Evolutionary conservation across 768 basidiomycete genomes (phyloP).

Genomic region (Russula emetica): DNA sequence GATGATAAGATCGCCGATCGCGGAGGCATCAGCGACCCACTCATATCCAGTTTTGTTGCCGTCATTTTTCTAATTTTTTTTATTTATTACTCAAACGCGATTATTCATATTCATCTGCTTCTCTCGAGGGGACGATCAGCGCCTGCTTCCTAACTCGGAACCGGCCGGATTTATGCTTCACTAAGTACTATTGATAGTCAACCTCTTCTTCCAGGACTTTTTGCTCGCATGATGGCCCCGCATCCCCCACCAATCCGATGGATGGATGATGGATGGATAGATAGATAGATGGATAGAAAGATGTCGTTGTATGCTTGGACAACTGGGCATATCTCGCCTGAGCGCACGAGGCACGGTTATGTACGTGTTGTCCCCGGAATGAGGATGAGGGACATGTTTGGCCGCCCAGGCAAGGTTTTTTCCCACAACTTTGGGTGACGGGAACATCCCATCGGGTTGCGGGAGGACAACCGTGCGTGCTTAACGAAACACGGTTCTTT

Average conservation of each 20-base stretch:
- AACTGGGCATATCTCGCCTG: constrained; percentile 7
- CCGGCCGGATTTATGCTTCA: constrained; percentile 3
- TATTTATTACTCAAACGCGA: not conserved
- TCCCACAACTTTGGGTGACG: not conserved
- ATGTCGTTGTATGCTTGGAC: not conserved
- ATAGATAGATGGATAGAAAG: not conserved
- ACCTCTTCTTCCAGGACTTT: not conserved
- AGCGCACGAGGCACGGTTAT: not conserved
- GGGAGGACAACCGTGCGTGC: not conserved
- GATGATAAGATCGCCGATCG: constrained; percentile 11
- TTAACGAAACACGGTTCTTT: not conserved
- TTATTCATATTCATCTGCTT: constrained; percentile 8
- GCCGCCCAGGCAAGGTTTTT: not conserved
- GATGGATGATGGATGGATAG: not conserved
- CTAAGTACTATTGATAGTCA: too few relatives aligned
- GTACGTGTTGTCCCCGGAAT: not conserved
- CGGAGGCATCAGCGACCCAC: not conserved
- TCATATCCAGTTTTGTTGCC: not conserved
- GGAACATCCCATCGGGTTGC: too few relatives aligned
- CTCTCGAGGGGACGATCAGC: constrained; percentile 8
- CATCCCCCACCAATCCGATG: not conserved
- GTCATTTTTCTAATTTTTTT: not conserved
- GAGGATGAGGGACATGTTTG: not conserved
- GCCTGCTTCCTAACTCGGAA: constrained; percentile 5
- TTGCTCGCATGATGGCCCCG: not conserved